phyloP scores from a whole-genome alignment of 108 stramenopile genomes.

The Skeletonema tropicum region DNA sequence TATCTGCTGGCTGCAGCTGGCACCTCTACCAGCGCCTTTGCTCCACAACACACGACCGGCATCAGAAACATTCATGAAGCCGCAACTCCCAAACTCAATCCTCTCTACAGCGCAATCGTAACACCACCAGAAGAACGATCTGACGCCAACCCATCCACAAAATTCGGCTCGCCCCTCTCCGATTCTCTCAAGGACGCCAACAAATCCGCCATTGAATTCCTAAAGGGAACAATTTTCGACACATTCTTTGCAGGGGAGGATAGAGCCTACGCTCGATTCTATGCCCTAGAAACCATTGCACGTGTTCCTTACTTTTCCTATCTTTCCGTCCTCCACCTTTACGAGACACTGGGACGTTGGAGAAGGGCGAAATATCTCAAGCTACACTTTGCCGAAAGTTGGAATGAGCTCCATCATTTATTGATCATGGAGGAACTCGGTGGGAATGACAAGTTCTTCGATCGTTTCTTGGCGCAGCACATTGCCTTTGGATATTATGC shows the following conservation, averaged over 20 bases:
- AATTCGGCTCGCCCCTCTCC: slow-evolving; percentile 47
- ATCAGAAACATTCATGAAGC: background rate
- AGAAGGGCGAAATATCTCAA: slow-evolving; percentile 67
- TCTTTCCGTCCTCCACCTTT: slow-evolving; percentile 85
- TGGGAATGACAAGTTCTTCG: slow-evolving; percentile 70
- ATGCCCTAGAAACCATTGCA: slow-evolving; percentile 93
- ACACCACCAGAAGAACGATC: slow-evolving; percentile 3
- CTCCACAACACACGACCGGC: background rate
- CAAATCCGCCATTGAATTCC: slow-evolving; percentile 34
- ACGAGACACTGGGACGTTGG: slow-evolving; percentile 90
- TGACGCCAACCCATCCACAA: slow-evolving; percentile 49
- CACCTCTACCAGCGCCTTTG: background rate
- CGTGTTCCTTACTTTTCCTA: slow-evolving; percentile 96
- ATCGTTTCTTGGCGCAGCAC: slow-evolving; percentile 89
- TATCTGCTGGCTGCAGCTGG: background rate
- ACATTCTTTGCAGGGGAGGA: slow-evolving; percentile 51
- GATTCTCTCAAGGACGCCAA: slow-evolving; percentile 44
- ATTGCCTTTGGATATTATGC: slow-evolving; percentile 93
- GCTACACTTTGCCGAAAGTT: slow-evolving; percentile 88
- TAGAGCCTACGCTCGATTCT: slow-evolving; percentile 84
- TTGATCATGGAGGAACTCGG: slow-evolving; percentile 96
- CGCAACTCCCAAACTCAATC: background rate
- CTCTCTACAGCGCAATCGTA: background rate
- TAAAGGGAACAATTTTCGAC: slow-evolving; percentile 49
- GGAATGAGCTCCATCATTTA: slow-evolving; percentile 96